Conservation (phyloP, 129 eudicot genomes). For the sunflower (Helianthus annuus) region HanXRQr2.0-SUNRISE NC_035442.2:104010565-104011064, state of each 20-base stretch:
- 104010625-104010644: background rate
- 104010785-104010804: background rate
- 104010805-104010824: background rate
- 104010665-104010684: background rate
- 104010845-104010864: no score
- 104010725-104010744: background rate
- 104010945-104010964: no score
- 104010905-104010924: no score
- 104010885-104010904: no score
- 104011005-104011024: no score
- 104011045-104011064: no score
- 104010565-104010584: background rate
- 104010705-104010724: background rate
- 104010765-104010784: background rate
- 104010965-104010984: no score
- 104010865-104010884: no score
- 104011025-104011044: no score
- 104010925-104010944: no score
- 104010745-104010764: background rate
- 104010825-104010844: no score
- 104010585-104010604: background rate
- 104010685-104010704: background rate
- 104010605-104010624: background rate
- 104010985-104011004: no score
- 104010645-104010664: background rate